Evolutionary conservation across 2,329 filamentous ascomycete genomes (phyloP).

Genomic region (Neophaeococcomyces aloes): DNA sequence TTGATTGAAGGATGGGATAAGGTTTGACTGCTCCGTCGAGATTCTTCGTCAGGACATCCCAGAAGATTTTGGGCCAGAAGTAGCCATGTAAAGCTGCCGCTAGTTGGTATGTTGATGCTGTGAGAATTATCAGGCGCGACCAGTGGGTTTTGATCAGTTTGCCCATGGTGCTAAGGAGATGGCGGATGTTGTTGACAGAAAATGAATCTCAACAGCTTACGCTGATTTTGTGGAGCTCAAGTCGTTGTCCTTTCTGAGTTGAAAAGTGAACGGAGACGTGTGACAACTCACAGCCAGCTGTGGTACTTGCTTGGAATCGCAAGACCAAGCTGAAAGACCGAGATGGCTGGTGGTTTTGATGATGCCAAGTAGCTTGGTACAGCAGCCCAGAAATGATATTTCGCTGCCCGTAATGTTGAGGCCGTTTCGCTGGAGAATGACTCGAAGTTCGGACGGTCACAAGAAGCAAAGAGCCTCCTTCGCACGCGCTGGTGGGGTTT

Average conservation of each 20-base stretch:
- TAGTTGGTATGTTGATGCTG: constrained; percentile 75
- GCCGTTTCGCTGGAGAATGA: constrained; percentile 5
- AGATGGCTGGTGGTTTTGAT: neutral
- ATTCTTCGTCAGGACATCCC: constrained; percentile 88
- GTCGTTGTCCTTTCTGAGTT: neutral
- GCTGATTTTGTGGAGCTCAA: constrained; percentile 5
- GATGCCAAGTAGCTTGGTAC: neutral
- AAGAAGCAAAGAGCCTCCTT: neutral
- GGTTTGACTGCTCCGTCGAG: constrained; percentile 79
- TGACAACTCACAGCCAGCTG: constrained; percentile 4
- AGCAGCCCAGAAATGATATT: neutral
- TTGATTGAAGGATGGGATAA: constrained; percentile 74
- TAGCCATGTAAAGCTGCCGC: constrained; percentile 72
- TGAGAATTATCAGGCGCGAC: constrained; percentile 86
- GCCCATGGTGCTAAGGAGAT: constrained; percentile 54
- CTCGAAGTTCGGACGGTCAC: constrained; percentile 4
- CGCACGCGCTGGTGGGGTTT: constrained; percentile 1
- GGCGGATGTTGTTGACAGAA: neutral
- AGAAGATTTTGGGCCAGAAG: constrained; percentile 99
- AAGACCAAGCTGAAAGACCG: constrained; percentile 1
- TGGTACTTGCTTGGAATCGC: constrained; percentile 2
- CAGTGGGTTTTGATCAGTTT: constrained; percentile 99
- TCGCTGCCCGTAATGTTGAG: neutral
- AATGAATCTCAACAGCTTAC: neutral
- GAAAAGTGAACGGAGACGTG: neutral